Evolutionary conservation across 345 rosid genomes (phyloP), one percentile per base, ranked within the genome.

Genomic region (Physaria fendleri): DNA sequence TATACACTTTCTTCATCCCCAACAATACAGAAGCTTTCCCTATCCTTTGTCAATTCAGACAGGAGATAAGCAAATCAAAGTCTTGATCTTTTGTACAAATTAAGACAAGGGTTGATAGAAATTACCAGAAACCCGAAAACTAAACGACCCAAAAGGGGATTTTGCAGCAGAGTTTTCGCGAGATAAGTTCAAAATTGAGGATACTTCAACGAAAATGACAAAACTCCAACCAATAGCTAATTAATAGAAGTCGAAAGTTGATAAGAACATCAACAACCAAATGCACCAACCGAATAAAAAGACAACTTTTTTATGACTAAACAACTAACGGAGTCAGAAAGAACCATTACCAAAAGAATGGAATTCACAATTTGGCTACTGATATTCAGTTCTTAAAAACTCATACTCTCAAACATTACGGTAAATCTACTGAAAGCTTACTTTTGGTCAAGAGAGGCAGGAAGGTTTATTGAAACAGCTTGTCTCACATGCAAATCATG

Each of bases 1-100:
- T 78, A 55, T 71, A 78, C 5, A 77, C 48, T 57, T 81, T 78
- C 67, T 48, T 9, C 3, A 14, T 45, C 16, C 68, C 62, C 3
- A 2, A 14, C 45, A 6, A 22, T 5, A 7, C 40, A 43, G 27
- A 5, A 56, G 12, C 11, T 30, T 10, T 50, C 24, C 15, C 12
- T 48, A 30, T 16, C 15, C 35, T 27, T 32, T 32, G 23, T 3
- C 9, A 3, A 29, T 49, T 46, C 34, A 47, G 7, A 25, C 54
- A 47, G 38, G 38, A n/a, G n/a, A n/a, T n/a, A n/a, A 51, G 52
- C 30, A 34, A 23, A 30, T 13, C 48, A 40, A 72, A 54, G 53
- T 15, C 42, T 62, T 12, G 58, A 70, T 63, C 69, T 70, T 62
- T 33, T 24, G 51, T 7, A 48, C 40, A 13, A 46, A 54, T 25